Evolutionary conservation across 2,329 filamentous ascomycete species (phyloP), one percentile per base, ranked within the genome.

Genomic region (Tolypocladium endophyticum): DNA sequence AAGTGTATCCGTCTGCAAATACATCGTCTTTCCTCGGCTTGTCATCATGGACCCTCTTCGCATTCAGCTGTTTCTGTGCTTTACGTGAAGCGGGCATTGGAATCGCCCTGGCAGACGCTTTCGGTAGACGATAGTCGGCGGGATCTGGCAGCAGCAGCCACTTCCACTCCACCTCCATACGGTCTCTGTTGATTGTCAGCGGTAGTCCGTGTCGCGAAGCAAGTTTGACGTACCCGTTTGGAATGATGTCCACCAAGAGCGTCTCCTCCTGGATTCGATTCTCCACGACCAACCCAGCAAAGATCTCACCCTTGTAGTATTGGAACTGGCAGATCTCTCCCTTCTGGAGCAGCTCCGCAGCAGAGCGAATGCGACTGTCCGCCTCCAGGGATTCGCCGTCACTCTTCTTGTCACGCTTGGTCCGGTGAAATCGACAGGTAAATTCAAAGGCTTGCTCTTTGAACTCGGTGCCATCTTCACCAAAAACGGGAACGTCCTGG

Each of bases 381-480:
- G 83, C 81, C 67, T 94, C 92, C 62, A 94, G 76, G 1, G 79
- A 76, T 59, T 89, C 84, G 41, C 83, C 82, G 58, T 90, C 84
- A 57, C 87, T 73, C 64, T 88, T 89, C 74, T 88, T 90, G 63
- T 91, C 87, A 68, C 94, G 87, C 77, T 94, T 96, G 18, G 89
- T 86, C 56, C 94, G 85, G 72, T 99, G 94, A 75, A 96, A 96
- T 61, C 92, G 90, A 76, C 94, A 99, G 66, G 89, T 91, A 71
- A 97, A 92, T 69, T 96, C 91, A 67, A 95, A 93, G 1, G 89
- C 92, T 68, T 92, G 89, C 66, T 96, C 88, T 65, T 90, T 93
- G 73, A 97, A 97, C 71, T 97, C 92, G 1, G 87, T 91, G 8
- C 92, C 92, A 69, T 97, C 92, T 66, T 96, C 90, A 57, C 88